Base-by-base conservation (phyloP, 352 stramenopile genomes). In the Globisporangium middletonii region DNA sequence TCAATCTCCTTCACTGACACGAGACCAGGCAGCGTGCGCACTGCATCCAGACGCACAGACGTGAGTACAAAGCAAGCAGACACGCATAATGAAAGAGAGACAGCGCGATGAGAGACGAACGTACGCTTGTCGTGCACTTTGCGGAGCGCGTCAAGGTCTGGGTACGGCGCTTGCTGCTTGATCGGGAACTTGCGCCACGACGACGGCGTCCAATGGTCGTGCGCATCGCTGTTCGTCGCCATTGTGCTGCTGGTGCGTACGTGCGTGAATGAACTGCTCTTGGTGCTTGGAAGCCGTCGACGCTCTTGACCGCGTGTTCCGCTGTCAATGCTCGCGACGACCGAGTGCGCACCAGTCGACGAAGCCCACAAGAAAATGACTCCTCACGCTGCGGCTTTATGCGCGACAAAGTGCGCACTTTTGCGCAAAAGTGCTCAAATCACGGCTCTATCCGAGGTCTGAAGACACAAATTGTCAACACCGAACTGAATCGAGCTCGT, bases 1-100 rank as follows among this genome's bases (percentile, higher is more conserved):
- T 97, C 86, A 26, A 99, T 96, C 77, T 99, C 97, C 56, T 89
- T 92, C 56, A 97, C 92, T 62, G 97, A 99, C 55, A 99, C 96
- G 9, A 99, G 77, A 2, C 95, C 95, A 33, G 87, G 87, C 46
- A 96, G 67, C 44, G 69, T 80, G 50, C 71, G 75, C 60, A 96
- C 84, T 93, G 54, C 66, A n/a, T 4, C 12, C 63, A 23, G 53
- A 58, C 8, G 11, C 23, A 4, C 11, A 23, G 46, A n/a, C 13
- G 23, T 3, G 45, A 13, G 56, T 30, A 44, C 41, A 7, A 35
- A 27, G 23, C 13, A 43, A 23, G n/a, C 37, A 38, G 37, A 26
- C 0, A 41, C 43, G 50, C 18, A 23, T 37, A n/a, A n/a, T n/a
- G 3, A 13, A 2, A 59, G 23, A 6, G 11, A 15, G 58, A 16